Evolutionary conservation across 2,329 filamentous ascomycete genomes (phyloP).

Genomic region (Pestalotiopsis fici): DNA sequence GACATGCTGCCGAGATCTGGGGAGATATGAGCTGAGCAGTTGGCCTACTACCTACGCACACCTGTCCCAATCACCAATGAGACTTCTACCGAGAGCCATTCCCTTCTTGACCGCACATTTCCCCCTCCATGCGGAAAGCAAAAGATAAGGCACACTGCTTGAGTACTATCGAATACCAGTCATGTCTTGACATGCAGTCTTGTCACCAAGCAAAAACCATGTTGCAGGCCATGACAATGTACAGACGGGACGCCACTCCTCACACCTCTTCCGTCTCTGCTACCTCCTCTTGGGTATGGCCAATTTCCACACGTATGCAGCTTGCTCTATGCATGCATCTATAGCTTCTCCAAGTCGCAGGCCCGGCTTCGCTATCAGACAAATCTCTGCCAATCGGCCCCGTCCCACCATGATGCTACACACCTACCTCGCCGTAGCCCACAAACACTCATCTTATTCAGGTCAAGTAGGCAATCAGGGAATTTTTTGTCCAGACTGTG

Average conservation of each 20-base stretch:
- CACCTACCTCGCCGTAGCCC: neutral
- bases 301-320: neutral
- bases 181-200: neutral
- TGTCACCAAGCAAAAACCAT: neutral
- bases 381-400: constrained; percentile 2
- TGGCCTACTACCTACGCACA: neutral
- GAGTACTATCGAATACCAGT: neutral
- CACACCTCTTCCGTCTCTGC: neutral
- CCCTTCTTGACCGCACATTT: neutral
- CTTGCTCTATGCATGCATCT: neutral
- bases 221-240: neutral
- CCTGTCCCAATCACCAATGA: neutral
- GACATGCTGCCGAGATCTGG: neutral
- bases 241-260: neutral
- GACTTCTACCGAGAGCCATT: neutral
- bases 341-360: neutral
- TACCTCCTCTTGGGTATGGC: neutral
- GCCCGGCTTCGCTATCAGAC: neutral
- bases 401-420: neutral
- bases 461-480: neutral
- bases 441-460: neutral
- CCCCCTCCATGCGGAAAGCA: neutral
- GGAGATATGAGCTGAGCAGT: neutral
- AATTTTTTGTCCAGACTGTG: neutral
- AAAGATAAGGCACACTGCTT: neutral